phyloP scores from a whole-genome alignment of 306 rosid species.

The Quercus gilva region DNA sequence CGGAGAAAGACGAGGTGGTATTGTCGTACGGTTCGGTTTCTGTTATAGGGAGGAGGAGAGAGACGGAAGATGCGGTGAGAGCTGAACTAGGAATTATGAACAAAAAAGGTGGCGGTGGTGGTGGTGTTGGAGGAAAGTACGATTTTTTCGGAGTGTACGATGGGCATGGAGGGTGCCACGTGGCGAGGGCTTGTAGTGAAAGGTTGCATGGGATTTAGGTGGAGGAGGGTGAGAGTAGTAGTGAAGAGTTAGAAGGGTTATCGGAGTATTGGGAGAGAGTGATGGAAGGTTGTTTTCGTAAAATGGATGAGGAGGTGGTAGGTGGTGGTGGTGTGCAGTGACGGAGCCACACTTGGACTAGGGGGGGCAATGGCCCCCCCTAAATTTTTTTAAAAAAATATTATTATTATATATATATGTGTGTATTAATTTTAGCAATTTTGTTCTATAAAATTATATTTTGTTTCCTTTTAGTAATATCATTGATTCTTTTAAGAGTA shows the following conservation, averaged over 20 bases:
- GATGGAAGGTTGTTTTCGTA: slow-evolving; percentile 76
- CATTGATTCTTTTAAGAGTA: too few relatives aligned
- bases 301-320: slow-evolving; percentile 67
- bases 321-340: slow-evolving; percentile 16
- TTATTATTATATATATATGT: too few relatives aligned
- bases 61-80: slow-evolving; percentile 87
- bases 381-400: too few relatives aligned
- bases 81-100: slow-evolving; percentile 49
- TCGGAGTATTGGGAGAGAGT: slow-evolving; percentile 53
- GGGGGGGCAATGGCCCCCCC: too few relatives aligned
- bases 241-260: background rate
- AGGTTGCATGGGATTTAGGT: slow-evolving; percentile 59
- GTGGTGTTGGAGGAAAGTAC: slow-evolving; percentile 16
- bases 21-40: slow-evolving; percentile 55
- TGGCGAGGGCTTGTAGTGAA: slow-evolving; percentile 62
- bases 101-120: slow-evolving; percentile 3
- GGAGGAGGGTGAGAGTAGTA: slow-evolving; percentile 37
- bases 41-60: slow-evolving; percentile 67
- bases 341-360: too few relatives aligned
- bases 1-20: slow-evolving; percentile 6
- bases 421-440: too few relatives aligned
- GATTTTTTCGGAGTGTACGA: slow-evolving; percentile 80
- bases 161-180: slow-evolving; percentile 80
- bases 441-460: too few relatives aligned
- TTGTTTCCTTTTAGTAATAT: too few relatives aligned